These are phyloP conservation scores for Draba incana DNA, from an alignment of 345 rosid species.

Conservation along the genomic window DNA sequence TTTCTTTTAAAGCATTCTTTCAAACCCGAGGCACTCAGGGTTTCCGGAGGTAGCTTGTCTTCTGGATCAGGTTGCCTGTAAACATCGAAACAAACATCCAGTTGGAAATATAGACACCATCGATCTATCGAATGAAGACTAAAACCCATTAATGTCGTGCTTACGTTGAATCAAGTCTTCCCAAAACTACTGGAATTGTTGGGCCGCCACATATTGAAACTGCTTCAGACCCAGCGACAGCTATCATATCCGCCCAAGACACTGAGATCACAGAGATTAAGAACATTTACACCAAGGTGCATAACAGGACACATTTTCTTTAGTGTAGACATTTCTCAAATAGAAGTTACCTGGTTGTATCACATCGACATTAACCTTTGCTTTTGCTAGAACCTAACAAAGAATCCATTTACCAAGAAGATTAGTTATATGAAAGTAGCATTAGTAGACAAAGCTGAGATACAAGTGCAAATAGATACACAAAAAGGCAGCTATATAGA, in stretches of 20 bases:
- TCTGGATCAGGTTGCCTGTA: constrained; percentile 78
- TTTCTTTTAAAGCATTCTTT: constrained; percentile 78
- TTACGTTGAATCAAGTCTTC: constrained; percentile 80
- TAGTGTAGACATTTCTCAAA: constrained; percentile 28
- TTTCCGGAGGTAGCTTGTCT: constrained; percentile 79
- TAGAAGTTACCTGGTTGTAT: constrained; percentile 57
- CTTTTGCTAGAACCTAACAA: constrained; percentile 78
- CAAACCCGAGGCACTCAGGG: constrained; percentile 68
- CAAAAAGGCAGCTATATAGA: background rate
- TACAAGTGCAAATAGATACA: background rate
- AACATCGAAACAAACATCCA: constrained; percentile 20
- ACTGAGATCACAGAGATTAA: constrained; percentile 51
- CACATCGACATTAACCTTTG: constrained; percentile 70
- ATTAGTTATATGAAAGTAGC: constrained; percentile 41
- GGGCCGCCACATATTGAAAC: constrained; percentile 96
- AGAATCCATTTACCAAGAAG: constrained; percentile 42
- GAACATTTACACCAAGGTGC: constrained; percentile 29
- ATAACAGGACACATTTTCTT: constrained; percentile 23
- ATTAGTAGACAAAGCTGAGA: constrained; percentile 25
- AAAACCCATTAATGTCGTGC: constrained; percentile 19
- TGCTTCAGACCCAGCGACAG: constrained; percentile 91
- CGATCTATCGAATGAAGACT: background rate
- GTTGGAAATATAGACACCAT: constrained; percentile 27
- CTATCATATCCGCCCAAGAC: constrained; percentile 96
- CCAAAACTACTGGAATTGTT: constrained; percentile 61